Conservation (phyloP, 495 filamentous ascomycete species). For the Gamarada debralockiae region DNA sequence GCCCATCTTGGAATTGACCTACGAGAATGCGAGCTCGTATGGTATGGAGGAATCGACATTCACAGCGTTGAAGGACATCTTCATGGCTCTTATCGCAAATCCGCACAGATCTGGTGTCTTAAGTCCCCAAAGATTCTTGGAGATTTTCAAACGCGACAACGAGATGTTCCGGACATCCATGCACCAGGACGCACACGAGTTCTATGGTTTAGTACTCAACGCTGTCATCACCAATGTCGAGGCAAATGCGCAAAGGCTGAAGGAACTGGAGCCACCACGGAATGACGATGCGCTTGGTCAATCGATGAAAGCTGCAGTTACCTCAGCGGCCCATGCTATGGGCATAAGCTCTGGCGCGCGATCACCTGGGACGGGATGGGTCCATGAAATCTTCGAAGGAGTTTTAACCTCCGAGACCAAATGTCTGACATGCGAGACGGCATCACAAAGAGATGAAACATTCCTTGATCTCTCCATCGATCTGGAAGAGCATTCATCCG, state of each 20-base stretch:
- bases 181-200: slow-evolving; percentile 98
- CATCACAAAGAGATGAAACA: slow-evolving; percentile 90
- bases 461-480: slow-evolving; percentile 97
- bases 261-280: slow-evolving; percentile 41
- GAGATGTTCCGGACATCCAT: slow-evolving; percentile 96
- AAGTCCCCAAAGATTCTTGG: slow-evolving; percentile 89
- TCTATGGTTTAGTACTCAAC: slow-evolving; percentile 92
- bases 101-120: slow-evolving; percentile 81
- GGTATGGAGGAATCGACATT: slow-evolving; percentile 95
- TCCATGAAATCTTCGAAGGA: slow-evolving; percentile 96
- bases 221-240: slow-evolving; percentile 94
- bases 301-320: slow-evolving; percentile 39
- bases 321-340: slow-evolving; percentile 35
- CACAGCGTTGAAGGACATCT: slow-evolving; percentile 92
- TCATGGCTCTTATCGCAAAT: slow-evolving; percentile 84
- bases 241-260: slow-evolving; percentile 60
- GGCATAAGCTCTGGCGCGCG: slow-evolving; percentile 30
- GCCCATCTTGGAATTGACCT: slow-evolving; percentile 75
- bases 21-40: slow-evolving; percentile 74
- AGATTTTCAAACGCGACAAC: slow-evolving; percentile 88
- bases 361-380: slow-evolving; percentile 71
- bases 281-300: slow-evolving; percentile 31
- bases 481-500: slow-evolving; percentile 90
- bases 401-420: slow-evolving; percentile 93
- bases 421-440: slow-evolving; percentile 93